Percentiles rank a stretch among this genome's conserved stretches.
These are phyloP conservation scores for Drechslerella stenobrocha DNA, from an alignment of 2,329 filamentous ascomycete species.

Conservation along the genomic window DNA sequence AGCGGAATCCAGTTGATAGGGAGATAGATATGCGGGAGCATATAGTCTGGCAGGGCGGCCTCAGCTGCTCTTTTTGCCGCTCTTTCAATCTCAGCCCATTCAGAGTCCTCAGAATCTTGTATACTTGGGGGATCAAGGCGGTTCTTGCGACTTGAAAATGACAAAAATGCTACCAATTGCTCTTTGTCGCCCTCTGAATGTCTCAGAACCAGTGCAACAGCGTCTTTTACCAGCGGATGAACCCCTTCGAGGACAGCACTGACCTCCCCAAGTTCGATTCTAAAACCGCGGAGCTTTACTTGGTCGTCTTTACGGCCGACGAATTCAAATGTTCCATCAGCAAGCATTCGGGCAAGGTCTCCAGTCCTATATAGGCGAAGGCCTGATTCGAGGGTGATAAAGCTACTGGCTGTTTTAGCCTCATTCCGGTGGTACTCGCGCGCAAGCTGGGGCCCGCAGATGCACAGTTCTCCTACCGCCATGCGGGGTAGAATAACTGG, in stretches of 20 bases:
- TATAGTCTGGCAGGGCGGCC: conserved; percentile 69
- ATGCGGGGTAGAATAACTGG: conserved; percentile 55
- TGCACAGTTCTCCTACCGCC: conserved; percentile 58
- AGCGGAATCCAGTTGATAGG: conserved; percentile 71
- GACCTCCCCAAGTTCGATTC: conserved; percentile 78
- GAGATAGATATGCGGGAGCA: conserved; percentile 75
- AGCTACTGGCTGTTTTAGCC: conserved; percentile 37
- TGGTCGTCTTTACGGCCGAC: conserved; percentile 75
- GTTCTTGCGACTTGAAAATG: conserved; percentile 54
- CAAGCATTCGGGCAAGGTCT: conserved; percentile 76
- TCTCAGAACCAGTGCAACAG: conserved; percentile 65
- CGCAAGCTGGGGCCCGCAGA: conserved; percentile 59
- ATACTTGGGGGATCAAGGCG: conserved; percentile 54
- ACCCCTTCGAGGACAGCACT: conserved; percentile 63
- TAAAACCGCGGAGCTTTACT: conserved; percentile 77
- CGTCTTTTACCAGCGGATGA: conserved; percentile 62
- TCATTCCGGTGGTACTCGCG: conserved; percentile 56
- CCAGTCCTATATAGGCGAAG: conserved; percentile 72
- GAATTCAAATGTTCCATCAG: conserved; percentile 74
- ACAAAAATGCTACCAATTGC: conserved; percentile 72
- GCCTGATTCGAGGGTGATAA: conserved; percentile 31
- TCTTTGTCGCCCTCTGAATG: conserved; percentile 56
- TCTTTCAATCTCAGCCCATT: conserved; percentile 54
- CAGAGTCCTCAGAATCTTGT: conserved; percentile 54
- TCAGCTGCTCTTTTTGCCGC: conserved; percentile 63